These are phyloP conservation scores for Pseudocercospora fijiensis DNA, from an alignment of 2,329 filamentous ascomycete species.

Conservation along the genomic window DNA sequence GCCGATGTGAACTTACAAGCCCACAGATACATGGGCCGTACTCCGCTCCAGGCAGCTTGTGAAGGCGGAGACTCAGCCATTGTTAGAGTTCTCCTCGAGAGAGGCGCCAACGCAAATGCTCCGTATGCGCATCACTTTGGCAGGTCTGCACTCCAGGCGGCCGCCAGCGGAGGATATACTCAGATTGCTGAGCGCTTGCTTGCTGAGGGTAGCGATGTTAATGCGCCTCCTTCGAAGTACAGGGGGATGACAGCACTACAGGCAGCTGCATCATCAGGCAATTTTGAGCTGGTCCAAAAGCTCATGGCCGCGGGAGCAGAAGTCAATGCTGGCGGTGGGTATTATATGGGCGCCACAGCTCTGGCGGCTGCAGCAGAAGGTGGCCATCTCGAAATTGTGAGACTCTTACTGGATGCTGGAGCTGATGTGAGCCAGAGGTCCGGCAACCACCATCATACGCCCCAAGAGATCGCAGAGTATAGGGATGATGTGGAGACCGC, in stretches of 20 bases:
- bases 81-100: conserved; percentile 17
- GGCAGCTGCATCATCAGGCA: conserved; percentile 21
- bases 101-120: conserved; percentile 21
- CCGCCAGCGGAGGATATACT: conserved; percentile 18
- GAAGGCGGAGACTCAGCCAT: conserved; percentile 22
- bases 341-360: conserved; percentile 24
- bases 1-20: conserved; percentile 24
- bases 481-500: conserved; percentile 14
- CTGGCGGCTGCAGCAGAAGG: conserved; percentile 24
- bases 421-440: conserved; percentile 20
- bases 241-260: conserved; percentile 27
- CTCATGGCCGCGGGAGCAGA: conserved; percentile 25
- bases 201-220: conserved; percentile 18
- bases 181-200: conserved; percentile 23
- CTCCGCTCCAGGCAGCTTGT: conserved; percentile 27
- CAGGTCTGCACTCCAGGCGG: conserved; percentile 23
- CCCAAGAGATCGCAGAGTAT: conserved; percentile 13
- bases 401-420: conserved; percentile 20
- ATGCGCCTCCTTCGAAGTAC: conserved; percentile 22
- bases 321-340: conserved; percentile 23
- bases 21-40: conserved; percentile 27
- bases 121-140: conserved; percentile 19
- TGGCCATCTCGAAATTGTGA: conserved; percentile 24
- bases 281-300: conserved; percentile 14
- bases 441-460: conserved; percentile 18